Percentiles rank a stretch among this genome's conserved stretches.
Conservation (phyloP, 139 green algal genomes). For the Dunaliella primolecta region DNA sequence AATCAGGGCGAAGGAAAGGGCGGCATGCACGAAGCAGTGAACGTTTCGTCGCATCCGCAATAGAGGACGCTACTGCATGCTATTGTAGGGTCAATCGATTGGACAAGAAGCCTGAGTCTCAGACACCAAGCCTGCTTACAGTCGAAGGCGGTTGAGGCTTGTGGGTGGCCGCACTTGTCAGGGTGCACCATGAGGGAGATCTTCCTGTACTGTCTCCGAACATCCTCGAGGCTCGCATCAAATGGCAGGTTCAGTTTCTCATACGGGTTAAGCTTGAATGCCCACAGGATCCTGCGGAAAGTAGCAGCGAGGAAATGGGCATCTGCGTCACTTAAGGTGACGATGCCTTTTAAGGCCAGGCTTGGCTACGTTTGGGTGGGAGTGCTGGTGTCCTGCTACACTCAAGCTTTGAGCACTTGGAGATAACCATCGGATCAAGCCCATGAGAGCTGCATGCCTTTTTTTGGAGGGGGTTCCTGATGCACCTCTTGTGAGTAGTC, state of each 20-base stretch:
- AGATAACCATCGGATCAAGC: neutral
- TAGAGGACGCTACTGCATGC: too few species aligned
- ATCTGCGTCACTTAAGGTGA: too few species aligned
- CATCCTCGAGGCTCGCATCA: slow-evolving; percentile 73
- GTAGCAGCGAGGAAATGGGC: too few species aligned
- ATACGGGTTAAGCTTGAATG: slow-evolving; percentile 97
- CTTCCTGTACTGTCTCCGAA: slow-evolving; percentile 86
- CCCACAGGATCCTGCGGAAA: slow-evolving; percentile 71
- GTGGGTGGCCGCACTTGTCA: slow-evolving; percentile 86
- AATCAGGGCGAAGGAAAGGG: too few species aligned
- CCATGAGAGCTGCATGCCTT: too few species aligned
- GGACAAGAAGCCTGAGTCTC: too few species aligned
- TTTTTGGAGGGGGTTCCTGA: too few species aligned
- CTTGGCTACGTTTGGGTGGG: neutral
- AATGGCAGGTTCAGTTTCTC: slow-evolving; percentile 88
- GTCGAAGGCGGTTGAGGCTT: slow-evolving; percentile 82
- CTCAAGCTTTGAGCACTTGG: neutral
- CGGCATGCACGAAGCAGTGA: too few species aligned
- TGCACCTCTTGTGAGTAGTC: too few species aligned
- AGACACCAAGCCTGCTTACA: slow-evolving; percentile 48
- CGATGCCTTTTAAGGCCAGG: neutral
- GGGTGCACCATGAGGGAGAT: slow-evolving; percentile 85
- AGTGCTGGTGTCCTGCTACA: neutral
- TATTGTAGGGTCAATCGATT: too few species aligned
- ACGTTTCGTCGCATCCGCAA: too few species aligned